Evolutionary conservation across 345 rosid genomes (phyloP).

Genomic region (Hibiscus mutabilis): DNA sequence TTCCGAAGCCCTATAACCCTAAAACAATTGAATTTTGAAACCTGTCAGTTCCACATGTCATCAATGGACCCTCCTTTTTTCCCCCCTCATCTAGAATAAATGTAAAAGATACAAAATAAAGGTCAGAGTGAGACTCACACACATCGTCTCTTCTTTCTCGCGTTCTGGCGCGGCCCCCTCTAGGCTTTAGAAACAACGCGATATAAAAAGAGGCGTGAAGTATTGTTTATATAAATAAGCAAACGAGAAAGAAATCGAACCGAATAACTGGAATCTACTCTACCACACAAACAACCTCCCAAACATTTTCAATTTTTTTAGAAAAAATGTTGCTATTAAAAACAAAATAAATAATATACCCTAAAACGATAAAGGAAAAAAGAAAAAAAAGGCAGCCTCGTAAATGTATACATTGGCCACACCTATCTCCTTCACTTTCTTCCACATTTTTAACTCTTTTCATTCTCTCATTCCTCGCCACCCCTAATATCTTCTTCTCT

Average conservation of each 20-base stretch:
- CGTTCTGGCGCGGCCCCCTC: background rate
- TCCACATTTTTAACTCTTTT: slow-evolving; percentile 13
- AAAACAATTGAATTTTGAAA: background rate
- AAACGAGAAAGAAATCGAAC: slow-evolving; percentile 9
- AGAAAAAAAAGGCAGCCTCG: slow-evolving; percentile 10
- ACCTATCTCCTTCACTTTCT: slow-evolving; percentile 11
- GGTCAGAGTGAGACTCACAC: slow-evolving; percentile 13
- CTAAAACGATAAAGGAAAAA: background rate
- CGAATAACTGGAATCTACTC: slow-evolving; percentile 33
- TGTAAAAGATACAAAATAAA: background rate
- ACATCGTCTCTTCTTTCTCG: background rate
- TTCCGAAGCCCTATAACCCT: slow-evolving; percentile 11
- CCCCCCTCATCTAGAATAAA: background rate
- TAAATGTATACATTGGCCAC: slow-evolving; percentile 17
- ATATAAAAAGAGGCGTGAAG: background rate
- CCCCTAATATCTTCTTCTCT: slow-evolving; percentile 1
- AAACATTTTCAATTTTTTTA: too few species aligned
- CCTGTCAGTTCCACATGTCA: slow-evolving; percentile 23
- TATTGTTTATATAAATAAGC: background rate
- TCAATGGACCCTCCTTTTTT: background rate
- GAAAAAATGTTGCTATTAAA: background rate
- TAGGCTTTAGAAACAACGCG: background rate
- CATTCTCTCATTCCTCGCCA: slow-evolving; percentile 20
- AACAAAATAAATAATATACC: background rate
- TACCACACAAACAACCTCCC: slow-evolving; percentile 12